Evolutionary conservation across 257 asterid genomes (phyloP).

Genomic region (Ilex asprella): DNA sequence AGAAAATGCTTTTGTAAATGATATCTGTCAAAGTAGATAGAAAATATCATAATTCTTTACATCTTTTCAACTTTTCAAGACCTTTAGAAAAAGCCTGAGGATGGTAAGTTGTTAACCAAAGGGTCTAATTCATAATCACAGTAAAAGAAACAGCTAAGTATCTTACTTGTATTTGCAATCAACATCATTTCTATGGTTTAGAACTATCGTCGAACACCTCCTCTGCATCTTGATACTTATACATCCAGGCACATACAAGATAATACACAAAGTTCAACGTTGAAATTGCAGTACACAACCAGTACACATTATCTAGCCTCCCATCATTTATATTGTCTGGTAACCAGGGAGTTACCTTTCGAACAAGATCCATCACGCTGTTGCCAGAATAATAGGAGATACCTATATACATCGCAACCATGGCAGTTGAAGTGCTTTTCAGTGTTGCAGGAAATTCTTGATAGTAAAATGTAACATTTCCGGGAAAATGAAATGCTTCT

Average conservation of each 20-base stretch:
- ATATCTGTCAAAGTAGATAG: too few relatives aligned
- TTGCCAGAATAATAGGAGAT: slow-evolving; percentile 25
- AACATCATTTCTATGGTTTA: too few relatives aligned
- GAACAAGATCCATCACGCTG: slow-evolving; percentile 25
- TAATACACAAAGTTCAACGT: slow-evolving; percentile 39
- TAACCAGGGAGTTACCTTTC: slow-evolving; percentile 43
- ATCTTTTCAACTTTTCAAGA: too few relatives aligned
- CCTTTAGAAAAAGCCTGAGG: too few relatives aligned
- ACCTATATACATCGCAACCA: slow-evolving; percentile 24
- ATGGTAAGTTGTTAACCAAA: too few relatives aligned
- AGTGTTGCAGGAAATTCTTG: slow-evolving; percentile 29
- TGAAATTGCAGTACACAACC: slow-evolving; percentile 52
- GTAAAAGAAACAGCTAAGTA: too few relatives aligned
- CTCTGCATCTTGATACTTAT: slow-evolving; percentile 18
- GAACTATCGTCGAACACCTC: neutral
- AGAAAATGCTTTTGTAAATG: too few relatives aligned
- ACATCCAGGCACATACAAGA: slow-evolving; percentile 32
- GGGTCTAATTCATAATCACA: too few relatives aligned
- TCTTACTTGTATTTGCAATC: too few relatives aligned
- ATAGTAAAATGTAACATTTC: slow-evolving; percentile 21
- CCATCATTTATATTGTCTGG: slow-evolving; percentile 61
- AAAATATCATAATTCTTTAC: too few relatives aligned
- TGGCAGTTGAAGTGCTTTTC: slow-evolving; percentile 28
- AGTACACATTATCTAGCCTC: slow-evolving; percentile 57
- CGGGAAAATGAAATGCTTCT: slow-evolving; percentile 34